These are phyloP conservation scores for Trametes meyenii DNA, from an alignment of 768 basidiomycete species.

Conservation along the genomic window DNA sequence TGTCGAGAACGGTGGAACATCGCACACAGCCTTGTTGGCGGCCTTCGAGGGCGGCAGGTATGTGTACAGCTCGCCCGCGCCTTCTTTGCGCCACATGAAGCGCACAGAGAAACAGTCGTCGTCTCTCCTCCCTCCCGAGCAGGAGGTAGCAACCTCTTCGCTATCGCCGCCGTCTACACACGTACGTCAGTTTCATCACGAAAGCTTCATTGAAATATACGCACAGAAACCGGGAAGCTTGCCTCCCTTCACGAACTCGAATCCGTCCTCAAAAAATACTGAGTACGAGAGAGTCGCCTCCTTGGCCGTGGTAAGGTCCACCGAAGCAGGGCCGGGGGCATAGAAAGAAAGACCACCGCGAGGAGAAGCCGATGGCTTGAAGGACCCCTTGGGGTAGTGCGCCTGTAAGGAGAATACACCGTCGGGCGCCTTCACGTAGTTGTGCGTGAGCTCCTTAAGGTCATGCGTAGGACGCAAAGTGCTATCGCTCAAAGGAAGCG, in stretches of 20 bases:
- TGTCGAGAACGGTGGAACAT: slow-evolving; percentile 49
- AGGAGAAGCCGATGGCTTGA: slow-evolving; percentile 49
- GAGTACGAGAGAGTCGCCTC: slow-evolving; percentile 67
- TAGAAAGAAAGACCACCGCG: slow-evolving; percentile 75
- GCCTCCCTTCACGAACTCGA: slow-evolving; percentile 67
- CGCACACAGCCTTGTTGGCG: slow-evolving; percentile 54
- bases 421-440: slow-evolving; percentile 30
- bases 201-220: slow-evolving; percentile 26
- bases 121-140: slow-evolving; percentile 68
- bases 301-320: slow-evolving; percentile 62
- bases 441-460: slow-evolving; percentile 29
- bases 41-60: slow-evolving; percentile 48
- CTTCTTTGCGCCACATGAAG: slow-evolving; percentile 67
- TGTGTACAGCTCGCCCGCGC: slow-evolving; percentile 47
- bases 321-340: slow-evolving; percentile 54
- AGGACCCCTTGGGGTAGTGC: slow-evolving; percentile 49
- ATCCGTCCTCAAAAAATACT: slow-evolving; percentile 63
- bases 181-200: neutral
- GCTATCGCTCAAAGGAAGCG: slow-evolving; percentile 30
- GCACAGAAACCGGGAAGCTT: slow-evolving; percentile 74
- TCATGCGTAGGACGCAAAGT: slow-evolving; percentile 31
- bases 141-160: slow-evolving; percentile 50
- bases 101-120: slow-evolving; percentile 66
- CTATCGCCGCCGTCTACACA: slow-evolving; percentile 59
- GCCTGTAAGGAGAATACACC: slow-evolving; percentile 30